A percentile compares a stretch with the other conserved stretches of the same genome.
phyloP scores from a whole-genome alignment of 2,329 filamentous ascomycete genomes.

The Colletotrichum euphorbiae region DNA sequence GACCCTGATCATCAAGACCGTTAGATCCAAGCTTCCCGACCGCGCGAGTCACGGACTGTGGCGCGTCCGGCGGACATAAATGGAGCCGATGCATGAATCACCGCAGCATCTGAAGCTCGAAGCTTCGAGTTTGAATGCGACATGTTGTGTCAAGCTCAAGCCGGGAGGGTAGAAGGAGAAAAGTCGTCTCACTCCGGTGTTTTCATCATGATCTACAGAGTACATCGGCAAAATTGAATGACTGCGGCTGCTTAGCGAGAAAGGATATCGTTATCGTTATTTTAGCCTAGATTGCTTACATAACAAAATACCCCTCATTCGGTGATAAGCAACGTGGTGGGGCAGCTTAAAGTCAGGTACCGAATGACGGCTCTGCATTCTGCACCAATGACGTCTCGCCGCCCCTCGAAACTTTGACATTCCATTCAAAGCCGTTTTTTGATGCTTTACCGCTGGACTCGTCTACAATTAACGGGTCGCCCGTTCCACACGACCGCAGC shows the following conservation, averaged over 20 bases:
- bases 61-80: neutral
- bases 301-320: conserved; percentile 37
- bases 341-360: conserved; percentile 19
- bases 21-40: neutral
- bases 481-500: conserved; percentile 14
- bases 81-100: conserved; percentile 18
- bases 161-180: too few relatives aligned
- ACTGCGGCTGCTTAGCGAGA: neutral
- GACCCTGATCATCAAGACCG: conserved; percentile 2
- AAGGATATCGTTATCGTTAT: conserved; percentile 1
- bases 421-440: conserved; percentile 4
- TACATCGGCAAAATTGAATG: neutral
- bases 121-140: conserved; percentile 1
- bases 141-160: neutral
- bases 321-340: conserved; percentile 26
- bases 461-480: conserved; percentile 34
- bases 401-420: conserved; percentile 8
- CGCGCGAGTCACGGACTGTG: conserved; percentile 10
- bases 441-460: conserved; percentile 21
- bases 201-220: neutral
- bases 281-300: conserved; percentile 5
- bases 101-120: neutral
- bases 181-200: neutral
- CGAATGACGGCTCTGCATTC: conserved; percentile 22
- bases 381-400: conserved; percentile 38